Percentiles rank a stretch among this genome's conserved stretches.
These are phyloP conservation scores for Claviceps lovelessii DNA, from an alignment of 2,329 filamentous ascomycete species.

Conservation along the genomic window DNA sequence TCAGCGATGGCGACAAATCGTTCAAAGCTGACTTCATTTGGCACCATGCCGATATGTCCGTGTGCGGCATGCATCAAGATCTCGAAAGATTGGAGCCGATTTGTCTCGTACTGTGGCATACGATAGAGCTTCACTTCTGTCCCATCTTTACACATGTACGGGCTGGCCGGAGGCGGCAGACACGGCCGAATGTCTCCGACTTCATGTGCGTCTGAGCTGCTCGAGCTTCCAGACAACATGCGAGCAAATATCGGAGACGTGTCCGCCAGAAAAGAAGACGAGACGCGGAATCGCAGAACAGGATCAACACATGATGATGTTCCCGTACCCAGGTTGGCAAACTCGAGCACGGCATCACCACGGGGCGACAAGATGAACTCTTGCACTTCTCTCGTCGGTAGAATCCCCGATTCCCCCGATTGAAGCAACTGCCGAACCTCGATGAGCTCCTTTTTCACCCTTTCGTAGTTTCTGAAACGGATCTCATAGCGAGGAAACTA, in stretches of 20 bases:
- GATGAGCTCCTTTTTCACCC: constrained; percentile 26
- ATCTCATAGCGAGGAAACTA: constrained; percentile 31
- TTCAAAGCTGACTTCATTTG: constrained; percentile 31
- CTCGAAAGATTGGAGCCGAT: constrained; percentile 26
- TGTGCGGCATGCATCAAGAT: constrained; percentile 38
- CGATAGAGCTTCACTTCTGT: constrained; percentile 32
- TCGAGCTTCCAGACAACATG: constrained; percentile 26
- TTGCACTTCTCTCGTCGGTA: constrained; percentile 23
- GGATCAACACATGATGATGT: constrained; percentile 18
- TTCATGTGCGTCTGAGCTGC: constrained; percentile 20
- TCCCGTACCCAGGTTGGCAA: constrained; percentile 27
- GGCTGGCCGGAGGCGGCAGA: constrained; percentile 21
- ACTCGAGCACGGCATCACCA: constrained; percentile 38
- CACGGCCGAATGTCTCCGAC: constrained; percentile 22
- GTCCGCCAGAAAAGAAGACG: constrained; percentile 34
- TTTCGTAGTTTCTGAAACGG: constrained; percentile 33
- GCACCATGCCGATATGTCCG: constrained; percentile 31
- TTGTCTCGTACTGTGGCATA: constrained; percentile 37
- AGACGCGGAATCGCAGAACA: constrained; percentile 35
- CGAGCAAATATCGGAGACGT: constrained; percentile 37
- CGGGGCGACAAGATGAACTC: constrained; percentile 29
- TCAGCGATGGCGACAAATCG: constrained; percentile 38
- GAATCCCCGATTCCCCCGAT: constrained; percentile 25
- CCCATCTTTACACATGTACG: constrained; percentile 28
- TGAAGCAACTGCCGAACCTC: constrained; percentile 27